Evolutionary conservation across 805 yeast species (phyloP).

Genomic region (Candida ficus): DNA sequence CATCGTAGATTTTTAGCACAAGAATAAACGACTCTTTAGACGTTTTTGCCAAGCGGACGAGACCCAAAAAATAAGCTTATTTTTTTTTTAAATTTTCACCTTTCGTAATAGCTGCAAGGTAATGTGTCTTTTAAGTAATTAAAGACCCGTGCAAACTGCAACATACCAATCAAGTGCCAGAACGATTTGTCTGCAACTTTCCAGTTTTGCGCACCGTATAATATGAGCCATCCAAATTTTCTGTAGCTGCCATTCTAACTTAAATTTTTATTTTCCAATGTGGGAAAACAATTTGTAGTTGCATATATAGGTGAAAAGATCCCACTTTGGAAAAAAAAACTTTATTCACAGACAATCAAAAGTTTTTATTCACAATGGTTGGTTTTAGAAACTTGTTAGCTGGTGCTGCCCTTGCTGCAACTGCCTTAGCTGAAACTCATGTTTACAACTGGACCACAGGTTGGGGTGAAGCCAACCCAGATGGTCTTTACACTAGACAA

Average conservation of each 20-base stretch:
- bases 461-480: constrained; percentile 46
- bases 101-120: background rate
- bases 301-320: constrained; percentile 2
- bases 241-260: too few species aligned
- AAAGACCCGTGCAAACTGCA: background rate
- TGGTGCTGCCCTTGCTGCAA: constrained; percentile 1
- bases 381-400: constrained; percentile 6
- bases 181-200: too few species aligned
- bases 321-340: background rate
- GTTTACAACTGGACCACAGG: constrained; percentile 33
- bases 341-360: too few species aligned
- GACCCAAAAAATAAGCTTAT: background rate
- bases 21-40: too few species aligned
- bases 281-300: background rate
- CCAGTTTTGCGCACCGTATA: too few species aligned
- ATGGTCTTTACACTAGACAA: constrained; percentile 44
- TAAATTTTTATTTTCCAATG: background rate
- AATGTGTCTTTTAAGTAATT: background rate
- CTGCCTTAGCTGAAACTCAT: constrained; percentile 17
- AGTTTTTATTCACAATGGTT: constrained; percentile 6
- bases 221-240: too few species aligned
- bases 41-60: background rate
- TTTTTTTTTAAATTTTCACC: background rate
- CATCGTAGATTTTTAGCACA: too few species aligned
- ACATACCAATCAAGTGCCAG: too few species aligned